Conservation (phyloP, 768 basidiomycete species). For the Pleurotus tuoliensis region DNA sequence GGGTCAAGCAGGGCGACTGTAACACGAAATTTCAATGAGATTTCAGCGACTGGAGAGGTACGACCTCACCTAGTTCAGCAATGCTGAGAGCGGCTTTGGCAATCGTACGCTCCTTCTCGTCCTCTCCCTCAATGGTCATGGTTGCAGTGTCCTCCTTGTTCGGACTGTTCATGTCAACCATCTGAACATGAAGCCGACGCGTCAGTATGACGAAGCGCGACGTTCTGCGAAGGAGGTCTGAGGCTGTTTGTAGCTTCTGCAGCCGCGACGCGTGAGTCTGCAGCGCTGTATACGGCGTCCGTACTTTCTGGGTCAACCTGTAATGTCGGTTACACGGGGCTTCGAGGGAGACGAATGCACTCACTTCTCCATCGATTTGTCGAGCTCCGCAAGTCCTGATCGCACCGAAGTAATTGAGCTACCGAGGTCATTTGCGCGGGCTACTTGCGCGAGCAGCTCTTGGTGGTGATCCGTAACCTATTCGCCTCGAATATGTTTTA, state of each 20-base stretch:
- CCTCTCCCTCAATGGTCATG: conserved; percentile 63
- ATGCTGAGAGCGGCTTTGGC: conserved; percentile 94
- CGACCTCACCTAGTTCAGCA: conserved; percentile 75
- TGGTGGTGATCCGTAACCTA: conserved; percentile 85
- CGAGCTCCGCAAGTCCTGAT: conserved; percentile 68
- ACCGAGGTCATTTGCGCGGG: conserved; percentile 66
- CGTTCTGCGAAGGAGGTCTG: conserved; percentile 79
- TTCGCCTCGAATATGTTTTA: conserved; percentile 22
- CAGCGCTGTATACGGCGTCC: conserved; percentile 76
- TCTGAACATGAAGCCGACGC: conserved; percentile 79
- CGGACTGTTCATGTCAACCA: conserved; percentile 58
- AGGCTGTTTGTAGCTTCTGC: conserved; percentile 75
- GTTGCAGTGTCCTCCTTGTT: conserved; percentile 13
- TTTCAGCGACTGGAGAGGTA: neutral
- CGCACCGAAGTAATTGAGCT: conserved; percentile 66
- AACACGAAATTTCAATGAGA: neutral
- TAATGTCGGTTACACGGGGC: conserved; percentile 15
- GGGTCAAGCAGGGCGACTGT: conserved; percentile 48
- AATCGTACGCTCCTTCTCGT: conserved; percentile 82
- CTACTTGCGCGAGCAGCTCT: conserved; percentile 77
- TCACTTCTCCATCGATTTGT: conserved; percentile 74
- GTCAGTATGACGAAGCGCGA: conserved; percentile 83
- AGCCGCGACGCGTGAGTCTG: conserved; percentile 68
- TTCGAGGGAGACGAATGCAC: conserved; percentile 18
- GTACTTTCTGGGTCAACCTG: conserved; percentile 84